A percentile compares a stretch with the other conserved stretches of the same genome.
Conservation (phyloP, 208 protist genomes). For the Acanthamoeba castellanii region DNA sequence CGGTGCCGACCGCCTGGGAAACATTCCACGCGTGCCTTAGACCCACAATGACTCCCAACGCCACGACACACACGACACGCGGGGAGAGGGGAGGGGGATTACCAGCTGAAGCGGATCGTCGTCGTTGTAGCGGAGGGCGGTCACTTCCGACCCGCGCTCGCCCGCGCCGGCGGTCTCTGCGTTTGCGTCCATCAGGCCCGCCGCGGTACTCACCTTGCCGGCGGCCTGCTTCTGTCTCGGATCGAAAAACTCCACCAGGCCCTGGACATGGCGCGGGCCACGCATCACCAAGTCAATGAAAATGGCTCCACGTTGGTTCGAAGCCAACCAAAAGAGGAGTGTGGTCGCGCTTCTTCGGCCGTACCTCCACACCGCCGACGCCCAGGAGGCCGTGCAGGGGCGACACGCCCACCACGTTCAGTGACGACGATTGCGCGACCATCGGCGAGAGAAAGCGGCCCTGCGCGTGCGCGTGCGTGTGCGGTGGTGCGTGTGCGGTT, state of each 20-base stretch:
- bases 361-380: conserved; percentile 49
- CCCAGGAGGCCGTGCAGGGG: conserved; percentile 77
- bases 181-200: background rate
- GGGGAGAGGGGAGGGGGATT: too few species aligned
- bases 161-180: background rate
- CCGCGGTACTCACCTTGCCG: conserved; percentile 13
- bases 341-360: too few species aligned
- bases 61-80: too few species aligned
- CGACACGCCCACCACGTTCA: conserved; percentile 71
- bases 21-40: background rate
- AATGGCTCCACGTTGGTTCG: too few species aligned
- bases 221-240: conserved; percentile 70
- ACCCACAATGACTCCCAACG: too few species aligned
- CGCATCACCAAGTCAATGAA: background rate
- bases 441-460: conserved; percentile 81
- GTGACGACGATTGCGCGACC: conserved; percentile 35
- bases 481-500: too few species aligned
- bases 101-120: conserved; percentile 18
- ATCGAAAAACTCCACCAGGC: conserved; percentile 82
- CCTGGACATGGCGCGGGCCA: background rate
- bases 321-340: too few species aligned
- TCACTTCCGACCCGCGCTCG: background rate
- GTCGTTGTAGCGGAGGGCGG: conserved; percentile 62
- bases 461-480: too few species aligned
- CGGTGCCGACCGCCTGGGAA: conserved; percentile 17